phyloP scores from a whole-genome alignment of 2,329 filamentous ascomycete genomes.

The Exserohilum turcica region DNA sequence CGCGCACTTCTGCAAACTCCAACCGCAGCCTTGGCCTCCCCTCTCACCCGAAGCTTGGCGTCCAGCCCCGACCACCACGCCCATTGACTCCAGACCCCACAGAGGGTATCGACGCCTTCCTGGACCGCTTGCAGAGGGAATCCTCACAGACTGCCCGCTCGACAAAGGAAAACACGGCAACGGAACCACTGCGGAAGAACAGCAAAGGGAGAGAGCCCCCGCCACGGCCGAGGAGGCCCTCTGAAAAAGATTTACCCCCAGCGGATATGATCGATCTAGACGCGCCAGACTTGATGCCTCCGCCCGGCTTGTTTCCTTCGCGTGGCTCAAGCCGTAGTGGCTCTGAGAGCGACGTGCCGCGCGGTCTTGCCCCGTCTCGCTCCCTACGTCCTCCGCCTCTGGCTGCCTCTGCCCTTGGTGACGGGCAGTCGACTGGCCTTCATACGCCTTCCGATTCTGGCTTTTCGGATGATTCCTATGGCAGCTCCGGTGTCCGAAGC shows the following conservation, averaged over 20 bases:
- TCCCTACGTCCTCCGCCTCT: conserved; percentile 32
- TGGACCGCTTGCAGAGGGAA: conserved; percentile 45
- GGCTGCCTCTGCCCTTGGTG: conserved; percentile 23
- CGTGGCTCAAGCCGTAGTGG: conserved; percentile 32
- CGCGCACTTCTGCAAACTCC: conserved; percentile 40
- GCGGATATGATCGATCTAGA: conserved; percentile 29
- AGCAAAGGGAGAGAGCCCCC: conserved; percentile 27
- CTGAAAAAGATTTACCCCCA: conserved; percentile 33
- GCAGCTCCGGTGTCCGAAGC: conserved; percentile 43
- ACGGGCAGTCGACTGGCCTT: conserved; percentile 34
- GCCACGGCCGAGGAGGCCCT: conserved; percentile 31
- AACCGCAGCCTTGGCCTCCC: conserved; percentile 32
- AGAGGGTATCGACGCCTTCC: conserved; percentile 48
- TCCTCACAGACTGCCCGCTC: conserved; percentile 25
- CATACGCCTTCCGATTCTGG: conserved; percentile 50
- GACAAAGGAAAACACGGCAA: conserved; percentile 22
- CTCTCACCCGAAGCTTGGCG: conserved; percentile 29
- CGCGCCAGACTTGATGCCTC: conserved; percentile 22
- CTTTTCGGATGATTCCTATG: conserved; percentile 47
- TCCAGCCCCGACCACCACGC: conserved; percentile 27
- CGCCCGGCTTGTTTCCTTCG: conserved; percentile 29
- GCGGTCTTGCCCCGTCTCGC: conserved; percentile 7
- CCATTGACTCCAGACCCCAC: conserved; percentile 27
- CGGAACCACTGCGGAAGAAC: conserved; percentile 30
- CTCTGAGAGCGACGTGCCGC: conserved; percentile 16